Evolutionary conservation across 2,329 filamentous ascomycete species (phyloP), one percentile per base, ranked within the genome.

Genomic region (Macrophomina phaseolina): DNA sequence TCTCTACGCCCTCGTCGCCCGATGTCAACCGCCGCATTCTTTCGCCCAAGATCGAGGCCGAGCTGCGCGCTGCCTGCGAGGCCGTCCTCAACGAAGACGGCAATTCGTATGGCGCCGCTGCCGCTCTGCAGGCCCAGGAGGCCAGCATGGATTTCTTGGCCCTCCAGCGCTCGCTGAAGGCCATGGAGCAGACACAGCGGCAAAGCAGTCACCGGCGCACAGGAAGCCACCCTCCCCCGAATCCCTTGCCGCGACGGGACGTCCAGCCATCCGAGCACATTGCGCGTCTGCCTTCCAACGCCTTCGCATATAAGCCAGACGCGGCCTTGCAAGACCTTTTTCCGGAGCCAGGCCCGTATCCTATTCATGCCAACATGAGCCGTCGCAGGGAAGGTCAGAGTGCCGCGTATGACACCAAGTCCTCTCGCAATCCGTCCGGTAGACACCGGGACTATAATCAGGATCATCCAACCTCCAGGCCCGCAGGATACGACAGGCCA

Each of bases 21-120:
- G 79, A 78, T 67, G 81, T 81, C 68, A 77, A 77, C 65, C 80
- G 81, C 49, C 80, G 80, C 65, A 76, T 78, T 30, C 77, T 84
- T 65, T 75, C 80, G 16, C 69, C 75, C 30, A 73, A 77, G 42
- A 75, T 79, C 53, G 82, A 84, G 67, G 74, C 75, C 34, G 80
- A 84, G 68, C 73, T 84, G 61, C 81, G 81, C 67, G 70, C 75
- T 52, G 81, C 82, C 65, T 84, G 82, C 72, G 77, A 55, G 36
- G 65, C 78, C 28, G 77, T 78, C 63, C 78, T 84, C 64, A 73
- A 83, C 64, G 72, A 77, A 51, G 75, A 78, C 72, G 77, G 76
- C 73, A 79, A 79, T 70, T 76, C 77, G 7, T 78, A 77, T 48
- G 77, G 77, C 64, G 72, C 73, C 34, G 73, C 77, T 67, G 42